A percentile compares a stretch with the other conserved stretches of the same genome.
These are phyloP conservation scores for Exophiala viscosa DNA, from an alignment of 2,329 filamentous ascomycete species.

Conservation along the genomic window DNA sequence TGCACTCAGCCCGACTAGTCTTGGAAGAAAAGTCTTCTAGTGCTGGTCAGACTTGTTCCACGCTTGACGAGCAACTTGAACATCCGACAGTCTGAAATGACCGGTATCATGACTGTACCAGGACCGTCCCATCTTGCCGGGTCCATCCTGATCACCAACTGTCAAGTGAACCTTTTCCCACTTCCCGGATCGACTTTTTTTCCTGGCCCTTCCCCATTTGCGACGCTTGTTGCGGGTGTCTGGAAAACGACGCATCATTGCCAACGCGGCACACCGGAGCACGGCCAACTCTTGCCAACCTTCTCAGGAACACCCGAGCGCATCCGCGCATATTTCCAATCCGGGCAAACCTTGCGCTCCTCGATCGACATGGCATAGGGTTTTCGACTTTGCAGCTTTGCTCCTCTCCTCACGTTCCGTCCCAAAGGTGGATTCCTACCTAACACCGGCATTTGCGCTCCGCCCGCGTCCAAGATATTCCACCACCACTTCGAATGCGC, in stretches of 20 bases:
- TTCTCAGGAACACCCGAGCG: constrained; percentile 1
- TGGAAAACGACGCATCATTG: background rate
- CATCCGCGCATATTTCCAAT: background rate
- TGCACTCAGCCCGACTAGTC: too few species aligned
- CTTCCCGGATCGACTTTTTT: too few species aligned
- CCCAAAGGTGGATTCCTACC: background rate
- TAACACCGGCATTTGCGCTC: background rate
- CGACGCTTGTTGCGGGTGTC: too few species aligned
- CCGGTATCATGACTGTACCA: background rate
- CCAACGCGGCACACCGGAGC: background rate
- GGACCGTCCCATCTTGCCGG: background rate
- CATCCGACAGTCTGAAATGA: background rate
- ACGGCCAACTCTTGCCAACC: background rate
- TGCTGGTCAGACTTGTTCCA: too few species aligned
- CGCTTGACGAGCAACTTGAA: background rate
- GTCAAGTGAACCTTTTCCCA: too few species aligned
- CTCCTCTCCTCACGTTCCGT: background rate
- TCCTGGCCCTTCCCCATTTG: too few species aligned
- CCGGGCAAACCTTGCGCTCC: background rate
- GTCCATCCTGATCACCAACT: background rate
- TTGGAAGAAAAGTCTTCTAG: too few species aligned
- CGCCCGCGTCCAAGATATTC: background rate
- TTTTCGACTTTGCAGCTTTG: background rate
- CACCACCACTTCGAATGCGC: background rate
- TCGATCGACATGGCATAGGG: background rate